Conservation (phyloP, 1,284 basidiomycete genomes). For the Coriolopsis trogii region DNA sequence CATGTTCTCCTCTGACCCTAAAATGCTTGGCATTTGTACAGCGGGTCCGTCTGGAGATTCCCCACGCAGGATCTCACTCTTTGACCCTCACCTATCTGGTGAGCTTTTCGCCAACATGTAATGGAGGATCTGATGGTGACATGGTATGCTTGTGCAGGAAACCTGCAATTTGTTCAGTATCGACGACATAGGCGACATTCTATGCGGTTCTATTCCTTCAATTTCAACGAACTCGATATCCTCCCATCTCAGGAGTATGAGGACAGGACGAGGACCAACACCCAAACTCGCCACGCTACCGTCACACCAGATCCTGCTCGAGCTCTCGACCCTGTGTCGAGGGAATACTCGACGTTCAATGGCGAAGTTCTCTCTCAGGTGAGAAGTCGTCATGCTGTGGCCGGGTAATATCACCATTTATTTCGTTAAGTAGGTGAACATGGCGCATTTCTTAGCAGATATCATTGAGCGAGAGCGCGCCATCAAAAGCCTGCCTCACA, state of each 20-base stretch:
- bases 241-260: conserved; percentile 16
- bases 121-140: not conserved
- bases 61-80: not conserved
- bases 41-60: not conserved
- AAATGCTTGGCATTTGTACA: conserved; percentile 8
- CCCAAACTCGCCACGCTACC: not conserved
- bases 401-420: not conserved
- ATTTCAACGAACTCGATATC: conserved; percentile 26
- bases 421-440: conserved; percentile 7
- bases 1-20: conserved; percentile 10
- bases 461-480: not conserved
- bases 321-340: not conserved
- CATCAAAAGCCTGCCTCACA: too few relatives aligned
- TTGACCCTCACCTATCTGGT: not conserved
- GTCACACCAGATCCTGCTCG: conserved; percentile 18
- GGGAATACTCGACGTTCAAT: conserved; percentile 1
- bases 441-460: conserved; percentile 2
- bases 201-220: conserved; percentile 27
- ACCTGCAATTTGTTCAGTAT: conserved; percentile 13
- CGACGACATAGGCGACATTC: conserved; percentile 15
- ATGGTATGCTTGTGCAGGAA: not conserved
- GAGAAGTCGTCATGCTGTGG: not conserved
- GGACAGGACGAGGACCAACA: not conserved
- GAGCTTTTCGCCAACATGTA: not conserved
- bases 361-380: conserved; percentile 21